These are phyloP conservation scores for Syncephalastrum racemosum DNA, from an alignment of 371 early-diverging fungal genomes.

Conservation along the genomic window DNA sequence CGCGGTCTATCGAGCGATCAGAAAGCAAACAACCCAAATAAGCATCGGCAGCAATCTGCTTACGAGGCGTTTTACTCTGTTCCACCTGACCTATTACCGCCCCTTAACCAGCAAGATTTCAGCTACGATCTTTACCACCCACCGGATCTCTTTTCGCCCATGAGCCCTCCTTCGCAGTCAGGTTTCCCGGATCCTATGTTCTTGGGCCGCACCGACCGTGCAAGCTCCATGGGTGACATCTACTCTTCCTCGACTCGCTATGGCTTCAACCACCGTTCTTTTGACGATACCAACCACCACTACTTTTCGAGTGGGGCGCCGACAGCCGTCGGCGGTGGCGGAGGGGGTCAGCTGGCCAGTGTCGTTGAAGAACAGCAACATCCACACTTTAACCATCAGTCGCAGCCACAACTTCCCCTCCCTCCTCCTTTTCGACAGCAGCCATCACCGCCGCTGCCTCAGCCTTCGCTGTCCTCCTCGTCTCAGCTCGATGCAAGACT, in stretches of 20 bases:
- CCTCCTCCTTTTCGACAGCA: conserved; percentile 9
- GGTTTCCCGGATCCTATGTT: conserved; percentile 5
- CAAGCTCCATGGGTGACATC: conserved; percentile 14
- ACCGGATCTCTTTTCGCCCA: conserved; percentile 42
- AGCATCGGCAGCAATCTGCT: conserved; percentile 12
- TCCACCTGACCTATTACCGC: conserved; percentile 9
- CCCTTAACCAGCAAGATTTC: too few relatives aligned
- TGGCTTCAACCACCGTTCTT: not conserved
- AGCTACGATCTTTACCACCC: too few relatives aligned
- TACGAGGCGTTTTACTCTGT: conserved; percentile 53
- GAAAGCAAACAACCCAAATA: conserved; percentile 2
- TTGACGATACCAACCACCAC: too few relatives aligned
- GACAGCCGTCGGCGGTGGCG: not conserved
- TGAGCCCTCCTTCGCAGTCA: conserved; percentile 21
- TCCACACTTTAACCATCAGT: not conserved
- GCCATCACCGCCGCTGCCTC: conserved; percentile 13
- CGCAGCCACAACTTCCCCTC: not conserved
- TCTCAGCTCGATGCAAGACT: conserved; percentile 11
- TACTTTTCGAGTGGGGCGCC: conserved; percentile 2
- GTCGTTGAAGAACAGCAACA: not conserved
- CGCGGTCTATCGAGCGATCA: conserved; percentile 32
- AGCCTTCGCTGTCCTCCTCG: conserved; percentile 11
- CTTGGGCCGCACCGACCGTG: conserved; percentile 3
- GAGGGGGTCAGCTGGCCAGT: not conserved
- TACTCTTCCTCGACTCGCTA: not conserved